A percentile compares a stretch with the other conserved stretches of the same genome.
Evolutionary conservation across 768 basidiomycete genomes (phyloP).

Genomic region (Cystobasidiopsis lactophilus): DNA sequence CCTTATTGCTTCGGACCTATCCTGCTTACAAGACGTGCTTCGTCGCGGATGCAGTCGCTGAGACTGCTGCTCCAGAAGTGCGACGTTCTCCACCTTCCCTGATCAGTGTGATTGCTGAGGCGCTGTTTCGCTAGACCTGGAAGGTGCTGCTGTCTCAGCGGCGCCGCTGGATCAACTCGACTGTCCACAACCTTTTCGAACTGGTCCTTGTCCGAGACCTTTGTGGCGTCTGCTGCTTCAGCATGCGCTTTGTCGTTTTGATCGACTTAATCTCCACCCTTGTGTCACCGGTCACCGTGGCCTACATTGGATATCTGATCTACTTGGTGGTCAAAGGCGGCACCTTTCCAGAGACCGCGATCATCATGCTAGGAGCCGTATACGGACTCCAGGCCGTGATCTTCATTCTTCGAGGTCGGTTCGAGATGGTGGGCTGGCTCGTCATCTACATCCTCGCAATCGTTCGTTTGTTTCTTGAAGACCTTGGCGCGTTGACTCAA

Average conservation of each 20-base stretch:
- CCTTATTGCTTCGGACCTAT: constrained; percentile 80
- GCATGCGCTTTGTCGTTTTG: constrained; percentile 96
- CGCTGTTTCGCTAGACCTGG: constrained; percentile 71
- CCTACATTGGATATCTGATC: constrained; percentile 33
- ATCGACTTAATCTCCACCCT: constrained; percentile 32
- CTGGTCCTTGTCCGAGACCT: constrained; percentile 32
- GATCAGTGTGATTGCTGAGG: constrained; percentile 41
- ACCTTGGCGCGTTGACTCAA: too few species aligned
- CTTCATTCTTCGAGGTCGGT: constrained; percentile 27
- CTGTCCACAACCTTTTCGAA: constrained; percentile 87
- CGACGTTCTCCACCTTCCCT: constrained; percentile 21
- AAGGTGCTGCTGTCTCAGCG: constrained; percentile 80
- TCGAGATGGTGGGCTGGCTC: constrained; percentile 43
- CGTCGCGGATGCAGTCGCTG: constrained; percentile 77
- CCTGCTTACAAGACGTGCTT: constrained; percentile 85
- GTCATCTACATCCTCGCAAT: constrained; percentile 75
- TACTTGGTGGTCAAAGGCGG: constrained; percentile 50
- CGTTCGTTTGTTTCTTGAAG: too few species aligned
- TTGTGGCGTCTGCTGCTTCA: constrained; percentile 78
- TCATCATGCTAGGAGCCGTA: constrained; percentile 79
- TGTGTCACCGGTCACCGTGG: constrained; percentile 5
- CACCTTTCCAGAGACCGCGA: constrained; percentile 52
- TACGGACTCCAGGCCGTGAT: constrained; percentile 69
- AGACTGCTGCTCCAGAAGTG: constrained; percentile 91
- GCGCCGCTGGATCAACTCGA: constrained; percentile 99